These are phyloP conservation scores for Ganoderma resinaceum DNA, from an alignment of 1,284 basidiomycete species.

Conservation along the genomic window DNA sequence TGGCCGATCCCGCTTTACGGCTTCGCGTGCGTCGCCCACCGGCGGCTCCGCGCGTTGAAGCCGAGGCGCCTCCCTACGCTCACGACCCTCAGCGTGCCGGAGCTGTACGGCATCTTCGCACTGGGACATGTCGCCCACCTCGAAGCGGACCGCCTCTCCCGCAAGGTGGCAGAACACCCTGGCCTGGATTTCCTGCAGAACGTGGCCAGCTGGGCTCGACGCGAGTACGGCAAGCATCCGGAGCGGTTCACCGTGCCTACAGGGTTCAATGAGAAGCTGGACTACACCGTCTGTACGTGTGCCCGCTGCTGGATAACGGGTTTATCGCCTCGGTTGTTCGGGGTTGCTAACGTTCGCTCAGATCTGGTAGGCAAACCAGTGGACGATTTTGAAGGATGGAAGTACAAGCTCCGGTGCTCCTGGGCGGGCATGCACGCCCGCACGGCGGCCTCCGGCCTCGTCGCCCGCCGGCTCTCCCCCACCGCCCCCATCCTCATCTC, in stretches of 20 bases:
- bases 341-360: background rate
- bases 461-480: background rate
- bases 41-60: background rate
- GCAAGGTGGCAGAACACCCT: background rate
- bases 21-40: slow-evolving; percentile 7
- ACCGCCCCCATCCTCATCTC: background rate
- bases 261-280: background rate
- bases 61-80: slow-evolving; percentile 7
- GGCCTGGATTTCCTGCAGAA: background rate
- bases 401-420: background rate
- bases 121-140: slow-evolving; percentile 5
- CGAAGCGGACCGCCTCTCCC: slow-evolving; percentile 5
- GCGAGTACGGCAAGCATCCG: background rate
- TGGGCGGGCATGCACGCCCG: background rate
- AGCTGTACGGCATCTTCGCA: slow-evolving; percentile 5
- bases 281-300: background rate
- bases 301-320: too few species aligned
- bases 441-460: background rate
- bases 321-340: too few species aligned
- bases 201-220: background rate
- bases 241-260: background rate
- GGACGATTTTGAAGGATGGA: background rate
- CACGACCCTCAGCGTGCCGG: slow-evolving; percentile 1
- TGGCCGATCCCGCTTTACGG: slow-evolving; percentile 13
- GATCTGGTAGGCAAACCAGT: too few species aligned